phyloP scores from a whole-genome alignment of 176 grass and related monocot genomes.

The Dendrocalamus sinicus region DNA sequence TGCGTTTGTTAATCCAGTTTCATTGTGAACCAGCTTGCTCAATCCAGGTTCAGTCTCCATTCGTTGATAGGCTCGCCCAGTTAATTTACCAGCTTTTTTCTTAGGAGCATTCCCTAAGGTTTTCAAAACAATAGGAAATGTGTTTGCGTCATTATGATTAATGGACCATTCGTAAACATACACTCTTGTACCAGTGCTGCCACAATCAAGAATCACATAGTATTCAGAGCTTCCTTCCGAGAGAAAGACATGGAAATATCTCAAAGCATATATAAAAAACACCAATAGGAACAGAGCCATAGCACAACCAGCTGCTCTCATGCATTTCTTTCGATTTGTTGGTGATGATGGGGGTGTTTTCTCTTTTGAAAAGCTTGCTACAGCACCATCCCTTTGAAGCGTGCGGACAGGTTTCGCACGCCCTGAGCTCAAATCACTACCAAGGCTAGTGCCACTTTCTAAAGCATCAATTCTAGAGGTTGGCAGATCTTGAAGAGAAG shows the following conservation, averaged over 20 bases:
- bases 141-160: conserved; percentile 64
- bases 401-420: conserved; percentile 63
- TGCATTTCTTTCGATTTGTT: conserved; percentile 80
- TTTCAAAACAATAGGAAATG: conserved; percentile 79
- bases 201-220: conserved; percentile 98
- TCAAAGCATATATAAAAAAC: conserved; percentile 64
- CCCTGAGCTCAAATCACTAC: conserved; percentile 58
- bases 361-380: conserved; percentile 93
- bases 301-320: conserved; percentile 55
- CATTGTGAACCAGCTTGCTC: conserved; percentile 88
- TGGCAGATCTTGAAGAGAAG: conserved; percentile 86
- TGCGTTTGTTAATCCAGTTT: conserved; percentile 72
- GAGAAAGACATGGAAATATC: conserved; percentile 71
- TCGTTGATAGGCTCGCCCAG: conserved; percentile 82
- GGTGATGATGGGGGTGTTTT: conserved; percentile 71
- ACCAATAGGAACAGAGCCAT: conserved; percentile 56
- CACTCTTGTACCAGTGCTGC: conserved; percentile 92
- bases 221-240: conserved; percentile 80
- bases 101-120: conserved; percentile 73
- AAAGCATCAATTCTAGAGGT: conserved; percentile 64
- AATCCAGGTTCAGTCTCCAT: conserved; percentile 99
- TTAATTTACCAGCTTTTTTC: conserved; percentile 66
- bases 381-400: conserved; percentile 69
- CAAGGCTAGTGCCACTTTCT: conserved; percentile 61
- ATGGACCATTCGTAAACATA: conserved; percentile 91